These are phyloP conservation scores for Penicillium ucsense DNA, from an alignment of 495 filamentous ascomycete species.

Conservation along the genomic window DNA sequence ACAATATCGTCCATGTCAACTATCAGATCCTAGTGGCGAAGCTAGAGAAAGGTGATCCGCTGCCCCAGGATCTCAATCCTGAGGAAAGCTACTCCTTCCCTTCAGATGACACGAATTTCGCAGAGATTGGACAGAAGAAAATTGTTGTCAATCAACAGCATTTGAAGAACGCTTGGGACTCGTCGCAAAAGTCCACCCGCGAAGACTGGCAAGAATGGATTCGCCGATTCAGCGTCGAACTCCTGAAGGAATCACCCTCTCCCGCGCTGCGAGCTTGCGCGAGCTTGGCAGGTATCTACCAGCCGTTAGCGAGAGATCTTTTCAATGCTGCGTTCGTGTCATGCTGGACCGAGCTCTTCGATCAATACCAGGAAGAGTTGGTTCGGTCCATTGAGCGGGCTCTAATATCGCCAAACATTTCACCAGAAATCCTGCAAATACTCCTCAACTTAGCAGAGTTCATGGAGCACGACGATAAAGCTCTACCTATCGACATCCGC, in stretches of 20 bases:
- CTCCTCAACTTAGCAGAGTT: constrained; percentile 96
- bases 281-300: constrained; percentile 79
- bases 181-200: constrained; percentile 84
- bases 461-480: constrained; percentile 99
- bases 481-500: constrained; percentile 92
- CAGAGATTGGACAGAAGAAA: constrained; percentile 86
- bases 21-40: constrained; percentile 87
- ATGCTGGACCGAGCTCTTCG: constrained; percentile 96
- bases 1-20: constrained; percentile 72
- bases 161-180: constrained; percentile 95
- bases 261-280: constrained; percentile 91
- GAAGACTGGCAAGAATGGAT: constrained; percentile 99
- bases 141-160: constrained; percentile 94
- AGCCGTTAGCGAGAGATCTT: constrained; percentile 79
- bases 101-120: constrained; percentile 63
- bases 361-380: constrained; percentile 89
- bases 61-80: constrained; percentile 89
- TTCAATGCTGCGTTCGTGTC: constrained; percentile 99
- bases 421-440: constrained; percentile 88
- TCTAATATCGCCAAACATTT: constrained; percentile 83
- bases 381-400: constrained; percentile 93
- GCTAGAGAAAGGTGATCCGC: constrained; percentile 82
- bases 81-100: constrained; percentile 74
- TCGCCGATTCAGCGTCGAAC: constrained; percentile 85
- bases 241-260: constrained; percentile 91